These are phyloP conservation scores for Paraglomus brasilianum DNA, from an alignment of 192 early-diverging fungal species.

Conservation along the genomic window DNA sequence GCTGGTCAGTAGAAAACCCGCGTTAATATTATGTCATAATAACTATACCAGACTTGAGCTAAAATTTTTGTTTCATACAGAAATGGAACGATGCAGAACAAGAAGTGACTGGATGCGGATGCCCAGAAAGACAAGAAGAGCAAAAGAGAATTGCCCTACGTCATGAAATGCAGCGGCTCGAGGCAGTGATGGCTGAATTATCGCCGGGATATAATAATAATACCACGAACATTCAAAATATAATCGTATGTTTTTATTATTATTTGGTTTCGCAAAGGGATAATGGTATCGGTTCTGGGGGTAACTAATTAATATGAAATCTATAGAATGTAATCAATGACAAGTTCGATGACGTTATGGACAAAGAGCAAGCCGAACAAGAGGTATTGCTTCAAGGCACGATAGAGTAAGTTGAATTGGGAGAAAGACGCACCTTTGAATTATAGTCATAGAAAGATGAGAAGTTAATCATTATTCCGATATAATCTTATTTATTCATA, in stretches of 20 bases:
- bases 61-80: constrained; percentile 31
- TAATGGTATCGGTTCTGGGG: not conserved
- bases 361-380: constrained; percentile 9
- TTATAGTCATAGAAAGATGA: not conserved
- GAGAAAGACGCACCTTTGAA: constrained; percentile 28
- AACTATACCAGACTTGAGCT: too few relatives aligned
- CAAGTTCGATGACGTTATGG: constrained; percentile 17
- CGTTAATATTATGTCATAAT: too few relatives aligned
- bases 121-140: constrained; percentile 36
- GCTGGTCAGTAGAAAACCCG: constrained; percentile 5
- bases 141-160: constrained; percentile 31
- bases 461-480: not conserved
- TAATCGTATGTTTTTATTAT: constrained; percentile 38
- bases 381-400: constrained; percentile 3
- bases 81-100: constrained; percentile 36
- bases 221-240: constrained; percentile 29
- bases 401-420: constrained; percentile 31
- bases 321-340: constrained; percentile 32
- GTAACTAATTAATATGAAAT: not conserved
- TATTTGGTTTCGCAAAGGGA: not conserved
- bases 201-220: constrained; percentile 31
- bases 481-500: constrained; percentile 13
- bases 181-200: constrained; percentile 28
- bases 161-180: constrained; percentile 36
- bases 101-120: constrained; percentile 36